Evolutionary conservation across 352 stramenopile genomes (phyloP).

Genomic region (Peronosclerospora sorghi): DNA sequence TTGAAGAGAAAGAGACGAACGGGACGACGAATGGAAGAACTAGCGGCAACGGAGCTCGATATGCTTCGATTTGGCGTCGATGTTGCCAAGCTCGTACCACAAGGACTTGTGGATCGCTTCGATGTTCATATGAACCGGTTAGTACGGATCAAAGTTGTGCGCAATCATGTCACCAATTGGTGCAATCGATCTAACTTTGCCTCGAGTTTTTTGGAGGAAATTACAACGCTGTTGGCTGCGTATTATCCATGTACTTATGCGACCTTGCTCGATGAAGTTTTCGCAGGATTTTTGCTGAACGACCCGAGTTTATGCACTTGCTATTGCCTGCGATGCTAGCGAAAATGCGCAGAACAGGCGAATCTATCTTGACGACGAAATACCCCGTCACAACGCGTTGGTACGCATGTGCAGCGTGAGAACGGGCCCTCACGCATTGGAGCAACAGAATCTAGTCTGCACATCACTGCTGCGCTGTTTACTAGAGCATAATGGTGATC

Average conservation of each 20-base stretch:
- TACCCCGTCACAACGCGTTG: slow-evolving; percentile 63
- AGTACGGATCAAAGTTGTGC: slow-evolving; percentile 40
- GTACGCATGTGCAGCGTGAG: slow-evolving; percentile 24
- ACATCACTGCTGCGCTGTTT: slow-evolving; percentile 62
- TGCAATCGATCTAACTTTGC: slow-evolving; percentile 51
- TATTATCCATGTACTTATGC: slow-evolving; percentile 79
- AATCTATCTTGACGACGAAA: slow-evolving; percentile 43
- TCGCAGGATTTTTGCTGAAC: slow-evolving; percentile 63
- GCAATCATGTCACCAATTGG: slow-evolving; percentile 66
- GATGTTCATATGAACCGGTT: slow-evolving; percentile 44
- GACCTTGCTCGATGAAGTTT: slow-evolving; percentile 72
- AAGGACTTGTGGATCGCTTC: slow-evolving; percentile 77
- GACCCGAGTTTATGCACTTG: slow-evolving; percentile 58
- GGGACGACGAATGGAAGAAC: slow-evolving; percentile 10
- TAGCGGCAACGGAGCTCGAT: slow-evolving; percentile 24
- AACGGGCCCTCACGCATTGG: slow-evolving; percentile 7
- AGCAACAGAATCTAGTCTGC: slow-evolving; percentile 54
- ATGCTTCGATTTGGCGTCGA: slow-evolving; percentile 64
- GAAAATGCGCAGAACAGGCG: slow-evolving; percentile 51
- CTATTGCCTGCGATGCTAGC: slow-evolving; percentile 60
- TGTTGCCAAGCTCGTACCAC: slow-evolving; percentile 59
- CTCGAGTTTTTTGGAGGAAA: slow-evolving; percentile 51
- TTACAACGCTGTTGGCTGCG: slow-evolving; percentile 55
- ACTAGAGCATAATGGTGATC: slow-evolving; percentile 63
- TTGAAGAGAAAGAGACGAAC: slow-evolving; percentile 41